phyloP scores from a whole-genome alignment of 1,284 basidiomycete genomes.

The Cryptococcus neoformans region DNA sequence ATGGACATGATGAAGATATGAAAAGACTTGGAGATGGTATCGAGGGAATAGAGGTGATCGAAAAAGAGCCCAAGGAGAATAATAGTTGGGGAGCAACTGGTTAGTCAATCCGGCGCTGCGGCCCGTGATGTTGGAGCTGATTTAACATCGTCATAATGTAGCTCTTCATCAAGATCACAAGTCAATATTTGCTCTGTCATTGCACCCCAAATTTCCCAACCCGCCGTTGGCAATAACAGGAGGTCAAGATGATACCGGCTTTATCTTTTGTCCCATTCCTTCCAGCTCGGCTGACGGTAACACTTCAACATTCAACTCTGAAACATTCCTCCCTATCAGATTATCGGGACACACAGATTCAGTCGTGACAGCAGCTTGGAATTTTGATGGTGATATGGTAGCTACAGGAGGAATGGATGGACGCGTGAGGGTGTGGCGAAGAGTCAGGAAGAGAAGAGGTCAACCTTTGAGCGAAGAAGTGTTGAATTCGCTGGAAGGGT shows the following conservation, averaged over 20 bases:
- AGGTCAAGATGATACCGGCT: constrained; percentile 91
- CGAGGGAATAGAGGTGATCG: not conserved
- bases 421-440: constrained; percentile 82
- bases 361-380: constrained; percentile 77
- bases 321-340: constrained; percentile 72
- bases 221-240: constrained; percentile 83
- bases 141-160: not conserved
- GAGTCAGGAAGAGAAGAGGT: constrained; percentile 51
- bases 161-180: constrained; percentile 39
- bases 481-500: constrained; percentile 59
- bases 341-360: constrained; percentile 91
- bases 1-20: not conserved
- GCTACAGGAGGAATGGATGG: constrained; percentile 98
- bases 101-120: constrained; percentile 1
- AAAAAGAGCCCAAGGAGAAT: constrained; percentile 20
- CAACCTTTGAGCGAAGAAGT: constrained; percentile 1
- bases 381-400: constrained; percentile 80
- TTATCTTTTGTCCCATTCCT: constrained; percentile 61
- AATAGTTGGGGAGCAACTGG: constrained; percentile 27
- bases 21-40: constrained; percentile 20
- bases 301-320: constrained; percentile 20
- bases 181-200: constrained; percentile 80
- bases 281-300: not conserved
- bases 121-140: not conserved
- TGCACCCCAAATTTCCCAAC: constrained; percentile 67